A percentile compares a stretch with the other conserved stretches of the same genome.
Evolutionary conservation across 2,329 filamentous ascomycete genomes (phyloP).

Genomic region (Phialophora macrospora): DNA sequence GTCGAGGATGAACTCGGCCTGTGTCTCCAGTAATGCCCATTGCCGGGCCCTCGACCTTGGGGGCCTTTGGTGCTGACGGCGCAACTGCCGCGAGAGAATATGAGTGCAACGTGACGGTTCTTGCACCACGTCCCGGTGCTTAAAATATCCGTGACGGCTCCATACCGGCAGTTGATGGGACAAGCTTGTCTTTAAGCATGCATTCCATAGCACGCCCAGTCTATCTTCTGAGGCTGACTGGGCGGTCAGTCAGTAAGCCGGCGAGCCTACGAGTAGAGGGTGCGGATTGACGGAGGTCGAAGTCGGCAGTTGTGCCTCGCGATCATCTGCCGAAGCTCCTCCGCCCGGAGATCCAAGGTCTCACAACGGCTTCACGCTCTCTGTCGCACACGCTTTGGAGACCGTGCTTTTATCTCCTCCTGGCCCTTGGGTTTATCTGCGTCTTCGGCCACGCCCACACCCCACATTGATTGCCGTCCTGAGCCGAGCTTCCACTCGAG

Average conservation of each 20-base stretch:
- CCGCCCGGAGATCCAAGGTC: not conserved
- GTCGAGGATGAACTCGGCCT: not conserved
- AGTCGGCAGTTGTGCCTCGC: constrained; percentile 25
- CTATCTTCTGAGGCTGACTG: not conserved
- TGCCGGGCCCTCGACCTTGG: not conserved
- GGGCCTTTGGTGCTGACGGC: constrained; percentile 10
- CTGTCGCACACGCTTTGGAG: not conserved
- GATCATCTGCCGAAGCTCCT: constrained; percentile 25
- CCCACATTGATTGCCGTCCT: constrained; percentile 14
- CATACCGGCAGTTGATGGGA: constrained; percentile 23
- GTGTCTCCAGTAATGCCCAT: not conserved
- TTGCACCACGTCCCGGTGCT: constrained; percentile 3
- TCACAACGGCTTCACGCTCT: not conserved
- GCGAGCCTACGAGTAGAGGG: not conserved
- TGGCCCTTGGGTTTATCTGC: not conserved
- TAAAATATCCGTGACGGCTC: constrained; percentile 9
- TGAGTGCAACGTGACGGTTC: not conserved
- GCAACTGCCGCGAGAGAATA: constrained; percentile 13
- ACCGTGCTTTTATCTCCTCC: not conserved
- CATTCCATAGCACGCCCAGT: not conserved
- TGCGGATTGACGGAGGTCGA: constrained; percentile 3
- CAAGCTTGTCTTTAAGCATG: not conserved
- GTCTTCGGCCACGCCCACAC: constrained; percentile 8
- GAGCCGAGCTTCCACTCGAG: constrained; percentile 16
- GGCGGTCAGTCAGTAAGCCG: not conserved